phyloP scores from a whole-genome alignment of 2,329 filamentous ascomycete genomes.

The Aspergillus ibericus region DNA sequence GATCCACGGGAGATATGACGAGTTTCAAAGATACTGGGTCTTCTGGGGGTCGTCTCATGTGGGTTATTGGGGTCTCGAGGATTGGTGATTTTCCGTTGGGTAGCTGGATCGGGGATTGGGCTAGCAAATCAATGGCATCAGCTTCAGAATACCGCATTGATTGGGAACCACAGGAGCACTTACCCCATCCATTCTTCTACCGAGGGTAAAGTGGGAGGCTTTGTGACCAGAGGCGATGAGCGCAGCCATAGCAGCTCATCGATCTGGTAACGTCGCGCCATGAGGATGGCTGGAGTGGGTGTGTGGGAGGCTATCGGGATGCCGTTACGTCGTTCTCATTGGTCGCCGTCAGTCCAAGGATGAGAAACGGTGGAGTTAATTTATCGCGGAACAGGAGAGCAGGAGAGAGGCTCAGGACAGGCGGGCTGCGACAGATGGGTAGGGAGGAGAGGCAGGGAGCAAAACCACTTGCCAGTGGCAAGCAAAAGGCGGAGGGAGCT shows the following conservation, averaged over 20 bases:
- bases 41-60: conserved; percentile 35
- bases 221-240: conserved; percentile 78
- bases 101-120: conserved; percentile 44
- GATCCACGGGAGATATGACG: conserved; percentile 51
- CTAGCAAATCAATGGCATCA: conserved; percentile 29
- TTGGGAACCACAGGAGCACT: conserved; percentile 29
- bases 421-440: neutral
- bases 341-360: conserved; percentile 16
- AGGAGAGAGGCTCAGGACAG: neutral
- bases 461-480: conserved; percentile 18
- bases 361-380: conserved; percentile 4
- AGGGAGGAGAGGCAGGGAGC: conserved; percentile 6
- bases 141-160: conserved; percentile 14
- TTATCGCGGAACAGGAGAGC: conserved; percentile 6
- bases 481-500: conserved; percentile 12
- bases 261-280: conserved; percentile 66
- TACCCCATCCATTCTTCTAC: conserved; percentile 97
- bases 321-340: conserved; percentile 32
- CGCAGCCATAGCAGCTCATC: conserved; percentile 74
- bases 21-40: conserved; percentile 45
- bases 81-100: conserved; percentile 40
- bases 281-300: conserved; percentile 28
- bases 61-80: conserved; percentile 38
- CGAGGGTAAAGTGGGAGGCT: conserved; percentile 75
- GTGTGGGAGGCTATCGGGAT: conserved; percentile 16